phyloP scores from a whole-genome alignment of 176 grass and related monocot species.

The Zoysia pacifica region DNA sequence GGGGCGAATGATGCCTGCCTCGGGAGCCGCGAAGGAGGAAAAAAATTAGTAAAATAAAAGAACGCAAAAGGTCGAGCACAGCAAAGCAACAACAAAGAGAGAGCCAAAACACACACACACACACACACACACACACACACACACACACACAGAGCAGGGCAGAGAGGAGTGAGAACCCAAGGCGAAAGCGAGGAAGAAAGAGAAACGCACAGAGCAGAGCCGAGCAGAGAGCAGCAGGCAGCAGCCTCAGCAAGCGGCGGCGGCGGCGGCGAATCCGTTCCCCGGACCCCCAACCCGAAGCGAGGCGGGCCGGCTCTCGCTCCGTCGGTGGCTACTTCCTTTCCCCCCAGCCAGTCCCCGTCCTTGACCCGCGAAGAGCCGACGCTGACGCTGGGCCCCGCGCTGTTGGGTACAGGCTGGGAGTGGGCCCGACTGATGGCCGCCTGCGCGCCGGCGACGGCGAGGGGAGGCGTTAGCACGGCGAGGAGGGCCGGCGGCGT shows the following conservation, averaged over 20 bases:
- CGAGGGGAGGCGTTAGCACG: conserved; percentile 3
- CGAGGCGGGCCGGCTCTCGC: neutral
- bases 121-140: neutral
- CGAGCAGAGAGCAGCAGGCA: neutral
- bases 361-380: conserved; percentile 6
- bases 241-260: neutral
- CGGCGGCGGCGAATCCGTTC: neutral
- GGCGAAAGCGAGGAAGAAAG: conserved; percentile 27
- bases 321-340: conserved; percentile 15
- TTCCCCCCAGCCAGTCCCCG: neutral
- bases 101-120: neutral
- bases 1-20: conserved; percentile 65
- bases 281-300: neutral
- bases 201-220: conserved; percentile 28
- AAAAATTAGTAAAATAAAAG: conserved; percentile 1
- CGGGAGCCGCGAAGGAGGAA: conserved; percentile 38
- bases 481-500: conserved; percentile 4
- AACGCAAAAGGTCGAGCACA: conserved; percentile 34
- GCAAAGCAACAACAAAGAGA: conserved; percentile 41
- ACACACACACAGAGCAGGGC: neutral
- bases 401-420: neutral
- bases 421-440: conserved; percentile 51
- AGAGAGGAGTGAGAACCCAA: conserved; percentile 27
- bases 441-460: conserved; percentile 54
- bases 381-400: conserved; percentile 12